These are phyloP conservation scores for Miscanthus lutarioriparius DNA, from an alignment of 176 grass and related monocot species.

Conservation along the genomic window DNA sequence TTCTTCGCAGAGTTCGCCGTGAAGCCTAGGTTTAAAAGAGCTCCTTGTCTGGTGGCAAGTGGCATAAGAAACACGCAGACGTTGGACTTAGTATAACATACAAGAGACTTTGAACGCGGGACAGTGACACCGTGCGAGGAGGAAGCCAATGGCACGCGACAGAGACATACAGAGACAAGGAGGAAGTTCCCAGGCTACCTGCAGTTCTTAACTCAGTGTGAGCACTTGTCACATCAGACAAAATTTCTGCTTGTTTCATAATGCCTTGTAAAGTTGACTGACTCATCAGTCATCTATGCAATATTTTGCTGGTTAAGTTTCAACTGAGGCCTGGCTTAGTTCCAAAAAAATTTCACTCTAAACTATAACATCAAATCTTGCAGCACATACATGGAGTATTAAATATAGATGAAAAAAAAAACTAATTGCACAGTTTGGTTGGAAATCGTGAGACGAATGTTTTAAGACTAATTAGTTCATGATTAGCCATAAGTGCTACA, in stretches of 20 bases:
- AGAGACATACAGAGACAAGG: constrained; percentile 18
- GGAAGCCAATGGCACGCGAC: background rate
- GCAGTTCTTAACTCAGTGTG: background rate
- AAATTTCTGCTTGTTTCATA: background rate
- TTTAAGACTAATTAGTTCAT: no score
- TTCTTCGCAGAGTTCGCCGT: constrained; percentile 10
- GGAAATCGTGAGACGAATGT: no score
- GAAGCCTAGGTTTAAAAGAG: background rate
- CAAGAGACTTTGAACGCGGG: constrained; percentile 25
- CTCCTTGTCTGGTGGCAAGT: background rate
- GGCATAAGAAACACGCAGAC: constrained; percentile 21
- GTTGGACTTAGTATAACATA: background rate
- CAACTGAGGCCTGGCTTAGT: no score
- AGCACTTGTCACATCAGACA: constrained; percentile 30
- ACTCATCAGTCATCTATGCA: background rate
- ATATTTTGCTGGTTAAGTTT: background rate
- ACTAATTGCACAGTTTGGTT: no score
- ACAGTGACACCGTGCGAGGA: constrained; percentile 23
- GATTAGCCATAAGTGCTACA: no score
- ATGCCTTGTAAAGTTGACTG: constrained; percentile 8
- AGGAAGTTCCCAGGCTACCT: constrained; percentile 5
- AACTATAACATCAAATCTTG: no score
- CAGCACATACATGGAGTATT: no score
- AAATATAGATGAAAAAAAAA: no score
- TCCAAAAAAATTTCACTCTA: no score